Evolutionary conservation across 257 asterid genomes (phyloP).

Genomic region (Hygrophila difformis): DNA sequence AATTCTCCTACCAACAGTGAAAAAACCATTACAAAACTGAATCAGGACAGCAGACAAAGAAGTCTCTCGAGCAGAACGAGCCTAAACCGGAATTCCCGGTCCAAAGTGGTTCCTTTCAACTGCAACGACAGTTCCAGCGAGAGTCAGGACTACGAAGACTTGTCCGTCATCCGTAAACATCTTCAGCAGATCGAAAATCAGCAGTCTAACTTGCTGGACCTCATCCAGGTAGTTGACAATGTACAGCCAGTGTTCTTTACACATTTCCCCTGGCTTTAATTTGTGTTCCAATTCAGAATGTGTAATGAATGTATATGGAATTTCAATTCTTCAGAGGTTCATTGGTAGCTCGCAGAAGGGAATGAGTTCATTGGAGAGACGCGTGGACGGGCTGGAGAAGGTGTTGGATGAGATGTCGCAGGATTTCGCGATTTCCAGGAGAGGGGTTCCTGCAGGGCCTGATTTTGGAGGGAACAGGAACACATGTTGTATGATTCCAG

Average conservation of each 20-base stretch:
- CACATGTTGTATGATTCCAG: constrained; percentile 49
- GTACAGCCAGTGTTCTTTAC: not conserved
- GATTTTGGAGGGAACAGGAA: constrained; percentile 33
- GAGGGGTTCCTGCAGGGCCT: constrained; percentile 22
- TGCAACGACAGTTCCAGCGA: constrained; percentile 19
- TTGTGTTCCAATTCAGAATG: not conserved
- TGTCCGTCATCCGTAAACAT: constrained; percentile 57
- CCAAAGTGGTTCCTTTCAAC: constrained; percentile 51
- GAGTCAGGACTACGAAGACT: constrained; percentile 50
- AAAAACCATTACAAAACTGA: not conserved
- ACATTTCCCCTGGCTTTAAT: not conserved
- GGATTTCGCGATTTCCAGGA: constrained; percentile 34
- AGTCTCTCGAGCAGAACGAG: too few species aligned
- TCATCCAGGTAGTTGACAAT: constrained; percentile 51
- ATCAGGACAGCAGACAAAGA: constrained; percentile 3
- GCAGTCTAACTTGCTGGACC: constrained; percentile 67
- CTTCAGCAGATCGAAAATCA: constrained; percentile 73
- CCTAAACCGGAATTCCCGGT: constrained; percentile 21
- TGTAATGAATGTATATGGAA: too few species aligned
- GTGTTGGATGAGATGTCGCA: constrained; percentile 65
- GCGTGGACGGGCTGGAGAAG: constrained; percentile 78
- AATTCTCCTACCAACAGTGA: too few species aligned
- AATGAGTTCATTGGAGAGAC: constrained; percentile 54
- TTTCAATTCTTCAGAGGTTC: constrained; percentile 46
- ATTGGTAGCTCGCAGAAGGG: constrained; percentile 79